Evolutionary conservation across 208 protist genomes (phyloP), one percentile per base, ranked within the genome.

Genomic region (Trypanosoma vivax): DNA sequence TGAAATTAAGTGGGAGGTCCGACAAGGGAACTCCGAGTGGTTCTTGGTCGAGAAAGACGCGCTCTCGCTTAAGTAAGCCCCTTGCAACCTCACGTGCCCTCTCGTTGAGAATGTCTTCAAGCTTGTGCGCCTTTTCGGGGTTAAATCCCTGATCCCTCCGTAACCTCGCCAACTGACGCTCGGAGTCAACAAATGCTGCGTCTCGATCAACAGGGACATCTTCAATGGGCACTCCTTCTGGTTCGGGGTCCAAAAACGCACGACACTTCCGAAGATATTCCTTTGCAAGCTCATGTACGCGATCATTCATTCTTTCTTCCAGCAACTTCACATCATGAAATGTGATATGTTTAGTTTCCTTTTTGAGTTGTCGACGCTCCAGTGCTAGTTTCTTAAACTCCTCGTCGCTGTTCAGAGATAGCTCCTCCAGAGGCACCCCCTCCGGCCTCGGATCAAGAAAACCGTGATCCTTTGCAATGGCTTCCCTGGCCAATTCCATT

Each of bases 21-120:
- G 75, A 74, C 3, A 94, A 66, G 23, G 76, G 77, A 35, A 94
- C 74, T 33, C 87, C 83, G 9, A 86, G 55, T 7, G 87, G 87
- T 64, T 90, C 83, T n/a, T 66, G 79, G 21, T 94, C 87, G 27
- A 94, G 67, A 42, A 88, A 88, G 21, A 73, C 72, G 39, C 81
- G 79, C 62, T 92, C 85, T 60, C 81, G 82, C 35, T 68, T 71
- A 19, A 88, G 70, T 38, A 88, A 29, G 19, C 79, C 67, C 13
- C 50, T 61, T 18, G 85, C 85, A 9, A 91, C 50, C 43, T 71
- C 47, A 41, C 66, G 55, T 0, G 63, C 75, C 7, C 72, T 58
- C 2, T 68, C 53, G 27, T 89, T 79, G 41, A 94, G 55, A n/a
- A 65, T 53, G 0, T 41, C 46, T 52, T 91, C 74, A 29, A 84